phyloP scores from a whole-genome alignment of 2,329 filamentous ascomycete species.

The Zymoseptoria pseudotritici region DNA sequence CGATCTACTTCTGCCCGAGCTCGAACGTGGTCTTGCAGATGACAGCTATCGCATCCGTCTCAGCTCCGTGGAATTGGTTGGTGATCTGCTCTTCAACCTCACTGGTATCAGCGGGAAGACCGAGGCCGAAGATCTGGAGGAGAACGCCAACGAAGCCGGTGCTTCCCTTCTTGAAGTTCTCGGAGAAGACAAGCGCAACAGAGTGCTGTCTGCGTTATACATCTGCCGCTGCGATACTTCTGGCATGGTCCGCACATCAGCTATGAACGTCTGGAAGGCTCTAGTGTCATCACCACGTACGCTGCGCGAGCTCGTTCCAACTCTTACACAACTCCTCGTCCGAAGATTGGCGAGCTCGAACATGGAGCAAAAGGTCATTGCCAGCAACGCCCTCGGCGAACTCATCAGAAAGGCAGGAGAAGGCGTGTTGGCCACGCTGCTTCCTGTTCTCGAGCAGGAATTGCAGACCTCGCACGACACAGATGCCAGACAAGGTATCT shows the following conservation, averaged over 20 bases:
- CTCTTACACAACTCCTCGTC: slow-evolving; percentile 90
- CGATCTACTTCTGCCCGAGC: slow-evolving; percentile 84
- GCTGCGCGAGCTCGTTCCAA: slow-evolving; percentile 90
- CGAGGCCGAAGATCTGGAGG: slow-evolving; percentile 71
- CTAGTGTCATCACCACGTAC: slow-evolving; percentile 85
- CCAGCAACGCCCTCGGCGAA: slow-evolving; percentile 91
- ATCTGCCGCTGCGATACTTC: slow-evolving; percentile 97
- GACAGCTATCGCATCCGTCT: slow-evolving; percentile 96
- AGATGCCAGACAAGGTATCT: slow-evolving; percentile 94
- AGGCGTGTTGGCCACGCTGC: slow-evolving; percentile 74
- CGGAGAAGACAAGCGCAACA: slow-evolving; percentile 93
- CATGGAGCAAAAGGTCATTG: slow-evolving; percentile 98
- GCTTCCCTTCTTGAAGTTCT: slow-evolving; percentile 90
- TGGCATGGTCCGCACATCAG: slow-evolving; percentile 78
- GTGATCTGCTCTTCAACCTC: slow-evolving; percentile 94
- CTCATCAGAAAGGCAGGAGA: slow-evolving; percentile 96
- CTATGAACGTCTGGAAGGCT: slow-evolving; percentile 93
- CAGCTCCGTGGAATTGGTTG: slow-evolving; percentile 94
- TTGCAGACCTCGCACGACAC: slow-evolving; percentile 81
- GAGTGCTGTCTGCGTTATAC: slow-evolving; percentile 92
- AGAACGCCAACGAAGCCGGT: slow-evolving; percentile 76
- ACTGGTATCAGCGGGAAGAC: slow-evolving; percentile 80
- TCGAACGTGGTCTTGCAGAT: slow-evolving; percentile 93
- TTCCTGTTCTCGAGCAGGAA: slow-evolving; percentile 89
- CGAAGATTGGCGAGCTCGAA: slow-evolving; percentile 88